phyloP scores from a whole-genome alignment of 306 rosid species.

The Dicorynia guianensis region DNA sequence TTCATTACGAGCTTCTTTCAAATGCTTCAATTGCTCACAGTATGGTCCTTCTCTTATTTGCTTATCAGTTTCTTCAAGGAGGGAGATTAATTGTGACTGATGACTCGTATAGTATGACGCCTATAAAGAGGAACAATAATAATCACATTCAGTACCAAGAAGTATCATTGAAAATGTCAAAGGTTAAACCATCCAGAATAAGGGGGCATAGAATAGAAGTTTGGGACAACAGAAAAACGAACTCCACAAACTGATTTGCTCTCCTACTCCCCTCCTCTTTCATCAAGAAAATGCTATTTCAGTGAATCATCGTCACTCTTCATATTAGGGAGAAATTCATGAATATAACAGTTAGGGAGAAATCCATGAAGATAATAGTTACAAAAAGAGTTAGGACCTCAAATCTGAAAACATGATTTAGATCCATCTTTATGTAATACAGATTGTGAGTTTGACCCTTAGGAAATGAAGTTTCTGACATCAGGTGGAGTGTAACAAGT shows the following conservation, averaged over 20 bases:
- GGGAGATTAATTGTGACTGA: constrained; percentile 70
- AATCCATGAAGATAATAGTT: constrained; percentile 15
- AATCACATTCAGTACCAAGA: too few relatives aligned
- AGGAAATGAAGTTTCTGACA: constrained; percentile 5
- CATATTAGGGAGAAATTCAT: background rate
- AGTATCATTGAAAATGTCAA: constrained; percentile 1
- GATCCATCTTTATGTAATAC: too few relatives aligned
- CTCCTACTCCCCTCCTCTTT: background rate
- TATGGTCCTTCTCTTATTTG: constrained; percentile 77
- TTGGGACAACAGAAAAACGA: background rate
- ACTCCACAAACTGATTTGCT: background rate
- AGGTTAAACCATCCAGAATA: background rate
- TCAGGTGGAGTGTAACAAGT: constrained; percentile 17
- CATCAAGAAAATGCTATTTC: background rate
- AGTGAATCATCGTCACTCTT: background rate
- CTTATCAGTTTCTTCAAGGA: constrained; percentile 84
- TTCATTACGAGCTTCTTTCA: constrained; percentile 85
- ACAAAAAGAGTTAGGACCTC: background rate
- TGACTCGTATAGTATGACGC: constrained; percentile 86
- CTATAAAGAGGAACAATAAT: constrained; percentile 53
- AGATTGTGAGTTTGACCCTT: too few relatives aligned
- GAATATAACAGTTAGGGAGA: too few relatives aligned
- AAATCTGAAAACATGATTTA: constrained; percentile 9
- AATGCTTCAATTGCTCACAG: constrained; percentile 66
- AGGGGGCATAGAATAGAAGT: too few relatives aligned